A percentile compares a stretch with the other conserved stretches of the same genome.
phyloP scores from a whole-genome alignment of 176 grass and related monocot genomes.

The Lolium multiflorum region DNA sequence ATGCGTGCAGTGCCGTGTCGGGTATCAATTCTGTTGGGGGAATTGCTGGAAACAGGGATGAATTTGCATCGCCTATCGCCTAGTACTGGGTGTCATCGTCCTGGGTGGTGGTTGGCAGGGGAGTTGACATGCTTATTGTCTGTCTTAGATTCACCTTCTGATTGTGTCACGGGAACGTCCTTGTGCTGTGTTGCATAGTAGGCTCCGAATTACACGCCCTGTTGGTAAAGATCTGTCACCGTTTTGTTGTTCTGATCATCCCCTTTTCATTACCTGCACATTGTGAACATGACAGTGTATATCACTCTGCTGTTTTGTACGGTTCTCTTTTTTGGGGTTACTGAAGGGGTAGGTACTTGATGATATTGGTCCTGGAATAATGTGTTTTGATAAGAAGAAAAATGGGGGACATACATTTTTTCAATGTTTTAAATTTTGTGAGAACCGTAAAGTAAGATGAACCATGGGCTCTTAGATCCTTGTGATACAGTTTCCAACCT shows the following conservation, averaged over 20 bases:
- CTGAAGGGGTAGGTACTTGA: not conserved
- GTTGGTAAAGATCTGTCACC: not conserved
- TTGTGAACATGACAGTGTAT: conserved; percentile 1
- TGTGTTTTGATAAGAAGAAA: not conserved
- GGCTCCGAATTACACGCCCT: not conserved
- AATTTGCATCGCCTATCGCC: not conserved
- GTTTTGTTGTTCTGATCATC: not conserved
- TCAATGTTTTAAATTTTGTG: not conserved
- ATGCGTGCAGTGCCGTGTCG: conserved; percentile 22
- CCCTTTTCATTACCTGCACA: too few species aligned
- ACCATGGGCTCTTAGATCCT: not conserved
- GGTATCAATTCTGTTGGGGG: not conserved
- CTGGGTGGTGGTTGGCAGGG: not conserved
- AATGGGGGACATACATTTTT: not conserved
- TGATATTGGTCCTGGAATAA: not conserved
- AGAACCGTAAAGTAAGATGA: not conserved
- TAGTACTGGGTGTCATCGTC: not conserved
- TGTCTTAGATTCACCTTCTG: not conserved
- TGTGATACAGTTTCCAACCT: not conserved
- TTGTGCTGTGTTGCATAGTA: not conserved
- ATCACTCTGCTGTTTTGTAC: not conserved
- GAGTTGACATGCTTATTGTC: conserved; percentile 17
- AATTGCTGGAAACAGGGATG: not conserved
- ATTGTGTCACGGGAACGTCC: not conserved
- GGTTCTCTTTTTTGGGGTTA: not conserved